phyloP scores from a whole-genome alignment of 2,329 filamentous ascomycete species.

The Colletotrichum chlorophyti region DNA sequence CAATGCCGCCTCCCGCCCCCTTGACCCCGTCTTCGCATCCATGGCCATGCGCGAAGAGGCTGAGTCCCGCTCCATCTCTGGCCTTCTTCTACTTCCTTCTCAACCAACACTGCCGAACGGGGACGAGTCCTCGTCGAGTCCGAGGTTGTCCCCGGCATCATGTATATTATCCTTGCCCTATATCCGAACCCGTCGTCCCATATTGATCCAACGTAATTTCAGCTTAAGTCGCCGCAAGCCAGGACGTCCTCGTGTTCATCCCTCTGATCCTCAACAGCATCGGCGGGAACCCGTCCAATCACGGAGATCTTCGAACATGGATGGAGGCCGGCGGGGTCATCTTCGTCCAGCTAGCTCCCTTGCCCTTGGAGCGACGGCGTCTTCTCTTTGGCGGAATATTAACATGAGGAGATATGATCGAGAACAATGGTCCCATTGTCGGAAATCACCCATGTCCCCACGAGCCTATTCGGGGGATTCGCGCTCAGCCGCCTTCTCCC shows the following conservation, averaged over 20 bases:
- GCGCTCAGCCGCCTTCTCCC: not conserved
- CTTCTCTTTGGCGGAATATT: slow-evolving; percentile 10
- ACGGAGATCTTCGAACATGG: slow-evolving; percentile 2
- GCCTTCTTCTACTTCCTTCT: not conserved
- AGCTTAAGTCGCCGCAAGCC: not conserved
- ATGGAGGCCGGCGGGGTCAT: slow-evolving; percentile 1
- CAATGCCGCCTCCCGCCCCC: too few relatives aligned
- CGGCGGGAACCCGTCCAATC: not conserved
- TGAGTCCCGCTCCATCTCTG: slow-evolving; percentile 3
- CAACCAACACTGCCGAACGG: slow-evolving; percentile 2
- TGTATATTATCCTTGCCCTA: not conserved
- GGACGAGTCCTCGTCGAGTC: not conserved
- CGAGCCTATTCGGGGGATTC: slow-evolving; percentile 13
- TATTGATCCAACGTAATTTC: slow-evolving; percentile 3
- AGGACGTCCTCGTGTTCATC: slow-evolving; percentile 20
- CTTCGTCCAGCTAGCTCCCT: not conserved
- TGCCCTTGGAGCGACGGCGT: not conserved
- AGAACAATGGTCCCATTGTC: not conserved
- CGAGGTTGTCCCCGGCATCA: not conserved
- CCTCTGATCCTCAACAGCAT: slow-evolving; percentile 30
- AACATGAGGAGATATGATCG: not conserved
- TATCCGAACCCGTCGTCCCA: slow-evolving; percentile 21
- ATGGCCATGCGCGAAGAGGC: not conserved
- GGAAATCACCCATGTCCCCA: slow-evolving; percentile 12
- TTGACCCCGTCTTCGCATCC: slow-evolving; percentile 18